A percentile compares a stretch with the other conserved stretches of the same genome.
Conservation (phyloP, 1,284 basidiomycete genomes). For the Cutaneotrichosporon dermatis region DNA sequence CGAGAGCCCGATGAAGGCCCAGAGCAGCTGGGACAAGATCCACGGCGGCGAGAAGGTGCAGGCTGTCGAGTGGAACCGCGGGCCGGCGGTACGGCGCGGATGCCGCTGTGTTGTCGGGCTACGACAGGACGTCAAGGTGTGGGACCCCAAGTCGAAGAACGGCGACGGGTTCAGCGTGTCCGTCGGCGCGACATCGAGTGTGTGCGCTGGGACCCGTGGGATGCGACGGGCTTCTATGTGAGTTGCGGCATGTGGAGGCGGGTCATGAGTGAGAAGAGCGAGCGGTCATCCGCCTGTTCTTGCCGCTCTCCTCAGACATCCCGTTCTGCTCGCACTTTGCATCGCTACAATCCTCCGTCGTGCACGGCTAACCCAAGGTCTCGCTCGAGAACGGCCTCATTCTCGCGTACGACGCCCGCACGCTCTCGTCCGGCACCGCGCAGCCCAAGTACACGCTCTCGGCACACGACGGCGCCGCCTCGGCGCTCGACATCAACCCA, state of each 20-base stretch:
- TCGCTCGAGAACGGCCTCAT: conserved; percentile 89
- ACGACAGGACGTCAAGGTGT: conserved; percentile 90
- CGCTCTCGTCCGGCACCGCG: conserved; percentile 59
- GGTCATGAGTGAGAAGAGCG: no score
- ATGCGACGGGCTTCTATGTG: conserved; percentile 79
- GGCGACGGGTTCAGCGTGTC: conserved; percentile 67
- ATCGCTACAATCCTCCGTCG: no score
- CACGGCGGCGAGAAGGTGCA: conserved; percentile 95
- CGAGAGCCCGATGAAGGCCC: conserved; percentile 58
- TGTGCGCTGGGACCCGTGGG: conserved; percentile 94
- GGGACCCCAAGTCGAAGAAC: conserved; percentile 82
- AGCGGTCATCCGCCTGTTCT: no score
- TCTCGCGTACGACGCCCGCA: conserved; percentile 84
- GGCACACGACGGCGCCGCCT: conserved; percentile 93
- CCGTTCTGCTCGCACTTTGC: no score
- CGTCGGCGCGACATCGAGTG: conserved; percentile 90
- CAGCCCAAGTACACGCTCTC: conserved; percentile 75
- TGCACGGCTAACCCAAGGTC: conserved; percentile 55
- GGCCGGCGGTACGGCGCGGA: conserved; percentile 57
- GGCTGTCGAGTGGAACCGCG: conserved; percentile 89
- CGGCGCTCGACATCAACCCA: conserved; percentile 84
- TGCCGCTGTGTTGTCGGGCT: conserved; percentile 84
- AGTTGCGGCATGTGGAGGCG: conserved; percentile 34
- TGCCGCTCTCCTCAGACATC: no score
- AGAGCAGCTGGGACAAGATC: conserved; percentile 73